These are phyloP conservation scores for Eucalyptus microcorys DNA, from an alignment of 345 rosid species.

Conservation along the genomic window DNA sequence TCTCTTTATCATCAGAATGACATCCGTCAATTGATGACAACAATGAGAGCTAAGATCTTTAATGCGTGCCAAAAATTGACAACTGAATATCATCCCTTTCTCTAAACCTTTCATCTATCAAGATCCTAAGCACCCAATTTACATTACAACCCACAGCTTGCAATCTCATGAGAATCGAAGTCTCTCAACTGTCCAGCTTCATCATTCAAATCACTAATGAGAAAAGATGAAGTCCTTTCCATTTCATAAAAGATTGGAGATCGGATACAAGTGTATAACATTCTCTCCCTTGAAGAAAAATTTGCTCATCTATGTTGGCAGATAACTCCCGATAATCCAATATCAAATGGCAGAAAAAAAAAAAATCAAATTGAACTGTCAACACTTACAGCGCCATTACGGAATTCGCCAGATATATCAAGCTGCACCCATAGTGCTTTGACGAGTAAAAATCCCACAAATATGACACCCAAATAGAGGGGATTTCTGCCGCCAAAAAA, in stretches of 20 bases:
- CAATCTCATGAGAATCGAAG: not conserved
- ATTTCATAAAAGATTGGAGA: not conserved
- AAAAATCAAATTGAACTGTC: not conserved
- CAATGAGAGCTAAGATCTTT: not conserved
- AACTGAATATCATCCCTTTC: not conserved
- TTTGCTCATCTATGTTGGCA: not conserved
- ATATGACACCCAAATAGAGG: conserved; percentile 56
- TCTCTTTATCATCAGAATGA: not conserved
- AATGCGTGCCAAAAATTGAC: not conserved
- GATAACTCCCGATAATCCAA: not conserved
- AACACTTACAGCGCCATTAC: conserved; percentile 74
- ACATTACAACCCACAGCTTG: not conserved
- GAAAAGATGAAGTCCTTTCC: not conserved
- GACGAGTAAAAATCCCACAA: conserved; percentile 52
- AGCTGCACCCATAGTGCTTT: conserved; percentile 98
- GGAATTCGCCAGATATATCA: conserved; percentile 80
- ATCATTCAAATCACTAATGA: not conserved
- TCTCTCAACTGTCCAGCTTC: not conserved
- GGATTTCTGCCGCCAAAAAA: conserved; percentile 70
- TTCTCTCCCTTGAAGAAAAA: not conserved
- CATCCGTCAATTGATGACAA: not conserved
- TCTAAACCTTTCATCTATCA: not conserved
- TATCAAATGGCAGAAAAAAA: not conserved
- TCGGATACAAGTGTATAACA: too few relatives aligned
- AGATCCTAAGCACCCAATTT: not conserved